These are phyloP conservation scores for Blastomyces gilchristii DNA, from an alignment of 2,329 filamentous ascomycete species.

Conservation along the genomic window DNA sequence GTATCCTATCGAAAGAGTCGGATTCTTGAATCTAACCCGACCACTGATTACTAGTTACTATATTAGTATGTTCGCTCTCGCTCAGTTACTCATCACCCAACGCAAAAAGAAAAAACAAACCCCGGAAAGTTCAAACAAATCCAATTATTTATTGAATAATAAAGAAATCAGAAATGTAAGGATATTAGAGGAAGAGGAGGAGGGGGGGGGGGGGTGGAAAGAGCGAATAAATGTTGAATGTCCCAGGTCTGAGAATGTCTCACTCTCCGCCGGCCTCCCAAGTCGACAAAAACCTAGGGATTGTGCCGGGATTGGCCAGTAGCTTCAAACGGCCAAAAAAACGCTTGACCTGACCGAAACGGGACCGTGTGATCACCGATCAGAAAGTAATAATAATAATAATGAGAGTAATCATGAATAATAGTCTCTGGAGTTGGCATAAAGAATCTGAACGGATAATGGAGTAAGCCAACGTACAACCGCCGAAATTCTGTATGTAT, in stretches of 20 bases:
- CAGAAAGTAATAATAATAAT: not conserved
- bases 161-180: not conserved
- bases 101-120: not conserved
- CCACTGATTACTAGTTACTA: too few relatives aligned
- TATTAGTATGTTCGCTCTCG: not conserved
- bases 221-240: not conserved
- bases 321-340: not conserved
- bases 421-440: not conserved
- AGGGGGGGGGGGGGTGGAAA: too few relatives aligned
- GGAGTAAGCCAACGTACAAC: not conserved
- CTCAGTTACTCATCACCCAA: not conserved
- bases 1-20: not conserved
- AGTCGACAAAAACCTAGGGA: not conserved
- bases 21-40: not conserved
- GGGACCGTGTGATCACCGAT: not conserved
- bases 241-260: slow-evolving; percentile 2
- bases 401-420: not conserved
- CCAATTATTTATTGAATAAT: not conserved
- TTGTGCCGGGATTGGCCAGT: slow-evolving; percentile 1
- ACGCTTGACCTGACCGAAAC: not conserved
- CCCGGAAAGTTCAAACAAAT: not conserved
- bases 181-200: not conserved
- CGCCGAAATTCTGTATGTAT: too few relatives aligned
- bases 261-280: not conserved
- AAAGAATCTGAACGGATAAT: not conserved